Evolutionary conservation across 2,329 filamentous ascomycete species (phyloP).

Genomic region (Aureobasidium vineae): DNA sequence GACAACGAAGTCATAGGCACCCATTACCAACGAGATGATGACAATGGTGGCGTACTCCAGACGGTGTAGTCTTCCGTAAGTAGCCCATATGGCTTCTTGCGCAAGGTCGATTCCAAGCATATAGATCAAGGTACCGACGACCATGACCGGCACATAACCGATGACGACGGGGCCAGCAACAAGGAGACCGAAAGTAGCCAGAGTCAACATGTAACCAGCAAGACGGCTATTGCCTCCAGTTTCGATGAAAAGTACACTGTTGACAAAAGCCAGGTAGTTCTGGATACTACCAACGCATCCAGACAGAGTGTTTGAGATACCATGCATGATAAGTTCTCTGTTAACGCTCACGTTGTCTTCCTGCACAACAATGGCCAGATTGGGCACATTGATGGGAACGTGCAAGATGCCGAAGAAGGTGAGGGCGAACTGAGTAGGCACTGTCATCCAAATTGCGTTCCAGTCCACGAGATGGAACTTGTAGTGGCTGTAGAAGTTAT

Average conservation of each 20-base stretch:
- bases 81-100: constrained; percentile 82
- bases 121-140: constrained; percentile 94
- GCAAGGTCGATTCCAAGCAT: constrained; percentile 90
- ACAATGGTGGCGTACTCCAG: constrained; percentile 89
- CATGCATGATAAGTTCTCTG: constrained; percentile 86
- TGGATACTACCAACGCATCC: constrained; percentile 83
- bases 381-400: constrained; percentile 96
- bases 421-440: constrained; percentile 93
- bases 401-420: constrained; percentile 98
- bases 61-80: constrained; percentile 80
- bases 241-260: constrained; percentile 93
- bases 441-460: constrained; percentile 75
- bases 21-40: constrained; percentile 92
- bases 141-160: constrained; percentile 93
- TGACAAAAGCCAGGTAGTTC: constrained; percentile 97
- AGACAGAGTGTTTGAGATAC: constrained; percentile 87
- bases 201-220: constrained; percentile 80
- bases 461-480: constrained; percentile 65
- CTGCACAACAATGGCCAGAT: constrained; percentile 81
- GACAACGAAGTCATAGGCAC: constrained; percentile 91
- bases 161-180: constrained; percentile 83
- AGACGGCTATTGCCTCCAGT: constrained; percentile 85
- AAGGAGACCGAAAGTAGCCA: constrained; percentile 77
- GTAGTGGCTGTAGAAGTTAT: constrained; percentile 96
- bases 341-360: constrained; percentile 93